Evolutionary conservation across 805 yeast species (phyloP), one percentile per base, ranked within the genome.

Genomic region (Lipomyces kockii): DNA sequence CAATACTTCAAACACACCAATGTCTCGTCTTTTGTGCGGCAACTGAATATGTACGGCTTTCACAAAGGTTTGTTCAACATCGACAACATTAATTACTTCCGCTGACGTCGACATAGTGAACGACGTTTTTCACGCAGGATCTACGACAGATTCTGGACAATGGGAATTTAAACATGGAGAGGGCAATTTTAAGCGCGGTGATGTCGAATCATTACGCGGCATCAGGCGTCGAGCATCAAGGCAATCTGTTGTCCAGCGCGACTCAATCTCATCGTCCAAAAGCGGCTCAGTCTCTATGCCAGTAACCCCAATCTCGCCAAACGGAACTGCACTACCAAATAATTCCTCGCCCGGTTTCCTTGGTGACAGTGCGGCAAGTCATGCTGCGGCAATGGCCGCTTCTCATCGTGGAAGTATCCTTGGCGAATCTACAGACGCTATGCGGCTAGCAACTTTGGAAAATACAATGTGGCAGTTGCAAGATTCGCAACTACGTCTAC

Each of bases 11-110:
- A 94, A 77, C 98, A 93, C 80, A 96, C 97, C 2, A 94, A 94
- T 76, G 92, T 93, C 35, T 92, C 97, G 29, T 88, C 94, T 68
- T 94, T 94, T 80, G 97, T 94, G 46, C 86, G 98, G 58, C 98
- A 94, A 79, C 81, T 93, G 58, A 97, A 94, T 81, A 94, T 93
- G 98, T 92, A 92, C 77, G 97, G 97, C 0, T 92, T 93, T 80
- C 97, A 93, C 78, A 92, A 93, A 79, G 72, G 72, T 69, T 46
- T 7, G 55, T 88, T 85, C n/a, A 43, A 43, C 22, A 3, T 43
- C 49, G 22, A 37, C 39, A 37, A 37, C 39, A 37, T 14, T 37
- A 37, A 37, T 43, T 17, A 11, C 32, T 9, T 43, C 29, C 20
- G 55, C 61, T 8, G 27, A 54, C 57, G 12, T 17, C 46, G 82